Evolutionary conservation across 164 flowering plant genomes (phyloP).

Genomic region (Warburgia ugandensis): DNA sequence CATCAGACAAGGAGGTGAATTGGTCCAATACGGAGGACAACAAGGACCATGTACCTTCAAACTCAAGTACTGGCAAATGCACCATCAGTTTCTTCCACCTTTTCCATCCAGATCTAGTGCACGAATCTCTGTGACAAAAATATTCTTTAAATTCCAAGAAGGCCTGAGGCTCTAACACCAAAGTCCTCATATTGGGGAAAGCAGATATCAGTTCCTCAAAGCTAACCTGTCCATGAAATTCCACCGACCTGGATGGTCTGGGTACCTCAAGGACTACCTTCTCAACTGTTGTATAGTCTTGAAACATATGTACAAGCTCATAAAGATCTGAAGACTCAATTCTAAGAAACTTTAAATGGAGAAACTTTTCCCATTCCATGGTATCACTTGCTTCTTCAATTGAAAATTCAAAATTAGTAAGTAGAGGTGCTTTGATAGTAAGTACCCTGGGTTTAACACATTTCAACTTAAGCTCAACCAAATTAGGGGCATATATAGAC

Average conservation of each 20-base stretch:
- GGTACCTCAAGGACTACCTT: conserved; percentile 24
- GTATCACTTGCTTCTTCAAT: conserved; percentile 19
- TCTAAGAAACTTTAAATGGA: conserved; percentile 22
- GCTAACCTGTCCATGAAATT: conserved; percentile 7
- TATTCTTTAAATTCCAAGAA: conserved; percentile 29
- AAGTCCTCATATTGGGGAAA: conserved; percentile 27
- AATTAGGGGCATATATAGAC: conserved; percentile 31
- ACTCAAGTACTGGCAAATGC: conserved; percentile 20
- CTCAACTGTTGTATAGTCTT: conserved; percentile 18
- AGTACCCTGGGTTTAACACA: conserved; percentile 30
- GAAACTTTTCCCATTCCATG: conserved; percentile 16
- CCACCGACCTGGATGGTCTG: conserved; percentile 7
- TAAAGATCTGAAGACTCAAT: conserved; percentile 26
- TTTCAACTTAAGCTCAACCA: conserved; percentile 23
- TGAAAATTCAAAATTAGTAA: conserved; percentile 29
- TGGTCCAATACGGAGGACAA: conserved; percentile 23
- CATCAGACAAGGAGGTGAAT: conserved; percentile 22
- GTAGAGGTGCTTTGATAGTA: conserved; percentile 32
- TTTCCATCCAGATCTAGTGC: neutral
- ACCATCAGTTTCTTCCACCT: conserved; percentile 20
- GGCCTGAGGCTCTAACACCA: conserved; percentile 25
- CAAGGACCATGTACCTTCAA: conserved; percentile 19
- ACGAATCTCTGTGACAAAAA: conserved; percentile 14
- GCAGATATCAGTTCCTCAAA: conserved; percentile 16
- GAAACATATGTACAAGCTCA: conserved; percentile 16